Base-by-base conservation (phyloP, 1,139 yeast species). In the Debaryomycetaceae sp. region DNA sequence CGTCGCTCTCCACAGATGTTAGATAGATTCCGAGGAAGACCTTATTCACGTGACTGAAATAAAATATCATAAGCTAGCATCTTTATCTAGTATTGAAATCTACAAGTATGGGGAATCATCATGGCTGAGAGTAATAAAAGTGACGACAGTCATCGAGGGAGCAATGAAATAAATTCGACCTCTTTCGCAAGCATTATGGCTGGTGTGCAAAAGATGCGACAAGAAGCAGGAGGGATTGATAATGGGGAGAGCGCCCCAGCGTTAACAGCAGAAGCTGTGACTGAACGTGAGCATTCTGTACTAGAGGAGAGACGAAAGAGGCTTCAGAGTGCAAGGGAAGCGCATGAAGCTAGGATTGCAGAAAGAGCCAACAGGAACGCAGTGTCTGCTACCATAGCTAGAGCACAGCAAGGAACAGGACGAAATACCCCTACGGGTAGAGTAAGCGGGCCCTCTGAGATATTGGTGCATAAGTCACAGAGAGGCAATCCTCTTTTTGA, bases 111-210 rank as follows among this genome's bases (percentile, higher is more conserved):
- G 20, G 20, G 20, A 17, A 17, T 17, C 20, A 17, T 17, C 20
- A 17, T 17, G 20, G 20, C 20, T 17, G 34, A 29, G 41, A 24
- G 23, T 24, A 35, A 38, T 3, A 11, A 23, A 7, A 33, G 13
- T 24, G 34, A 31, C 23, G 24, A 14, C 4, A 34, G 34, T 11
- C 38, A 36, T 34, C 27, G 17, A 6, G 37, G 23, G 23, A 27
- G 38, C 8, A 41, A 36, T 6, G 23, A 27, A 14, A 34, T 40
- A 9, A 37, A 45, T 24, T 37, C 83, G 1, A 75, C 83, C 1
- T 83, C 88, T 1, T 83, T 82, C 59, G 78, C 82, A 39, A 80
- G 84, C 55, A 80, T 83, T 36, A 59, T 83, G 39, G 87, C 82
- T 1, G 85, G 84, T 17, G 86, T 81, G 2, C 69, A 76, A 56